These are phyloP conservation scores for Pythium aquatile DNA, from an alignment of 352 stramenopile species.

Conservation along the genomic window DNA sequence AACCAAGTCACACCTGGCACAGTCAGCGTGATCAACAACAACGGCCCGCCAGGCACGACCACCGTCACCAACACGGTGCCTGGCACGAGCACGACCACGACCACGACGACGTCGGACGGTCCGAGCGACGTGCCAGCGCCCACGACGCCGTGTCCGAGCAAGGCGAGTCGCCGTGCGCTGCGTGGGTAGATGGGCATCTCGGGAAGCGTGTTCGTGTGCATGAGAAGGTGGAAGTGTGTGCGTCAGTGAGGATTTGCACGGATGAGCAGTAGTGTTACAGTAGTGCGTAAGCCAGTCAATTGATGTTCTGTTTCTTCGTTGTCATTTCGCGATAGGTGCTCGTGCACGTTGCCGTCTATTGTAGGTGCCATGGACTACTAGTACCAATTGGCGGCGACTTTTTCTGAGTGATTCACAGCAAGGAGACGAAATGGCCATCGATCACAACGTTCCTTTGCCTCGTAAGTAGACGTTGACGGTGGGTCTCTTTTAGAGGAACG, in stretches of 20 bases:
- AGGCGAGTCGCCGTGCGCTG: not conserved
- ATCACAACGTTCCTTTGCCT: too few species aligned
- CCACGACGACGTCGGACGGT: not conserved
- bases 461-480: too few species aligned
- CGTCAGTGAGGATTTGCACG: too few species aligned
- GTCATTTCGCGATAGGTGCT: too few species aligned
- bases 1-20: not conserved
- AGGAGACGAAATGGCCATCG: too few species aligned
- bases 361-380: too few species aligned
- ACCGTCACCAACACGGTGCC: not conserved
- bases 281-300: not conserved
- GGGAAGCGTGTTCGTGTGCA: not conserved
- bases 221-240: too few species aligned
- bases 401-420: too few species aligned
- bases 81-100: not conserved
- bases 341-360: too few species aligned
- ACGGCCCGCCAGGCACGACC: not conserved
- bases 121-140: not conserved
- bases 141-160: conserved; percentile 1
- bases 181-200: not conserved
- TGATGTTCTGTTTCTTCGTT: too few species aligned
- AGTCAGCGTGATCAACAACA: not conserved
- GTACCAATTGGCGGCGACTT: too few species aligned
- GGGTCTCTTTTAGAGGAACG: too few species aligned
- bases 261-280: not conserved